Base-by-base conservation (phyloP, 225 moss, liverwort and hornwort species). In the Thuidium tamariscinum region DNA sequence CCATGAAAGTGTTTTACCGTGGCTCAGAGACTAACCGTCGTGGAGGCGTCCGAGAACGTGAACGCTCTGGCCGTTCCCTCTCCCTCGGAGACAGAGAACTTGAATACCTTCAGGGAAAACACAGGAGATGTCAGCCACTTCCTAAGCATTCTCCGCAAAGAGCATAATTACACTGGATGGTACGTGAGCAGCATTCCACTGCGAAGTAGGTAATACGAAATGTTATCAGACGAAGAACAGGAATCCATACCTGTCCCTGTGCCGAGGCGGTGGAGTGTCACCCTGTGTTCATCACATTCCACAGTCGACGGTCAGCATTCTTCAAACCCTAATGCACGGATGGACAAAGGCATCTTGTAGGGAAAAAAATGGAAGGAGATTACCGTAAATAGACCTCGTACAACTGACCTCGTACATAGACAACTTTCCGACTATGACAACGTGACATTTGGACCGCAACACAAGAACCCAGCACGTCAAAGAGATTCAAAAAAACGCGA, bases 71-170 rank as follows among this genome's bases (percentile, higher is more conserved):
- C 83, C 91, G 90, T 49, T 93, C 90, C 82, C 92, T 92, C 44
- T 94, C 93, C 80, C 94, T 89, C 16, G 97, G 96, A 80, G 97
- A 95, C 42, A 94, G 93, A 64, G 97, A 98, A 85, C 96, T 94
- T 2, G 97, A 98, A 77, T 95, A 98, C 89, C 96, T 95, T 76
- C 64, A 76, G 22, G 87, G 83, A 91, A 30, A 57, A 66, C 51
- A 39, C 83, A 66, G 25, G 65, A 82, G 46, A 87, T 44, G 46
- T 86, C 57, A 77, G 56, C 2, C 84, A 36, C 20, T 37, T 3
- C 29, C 39, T 62, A 19, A 19, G 2, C 73, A 49, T 60, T 66
- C 39, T 60, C 55, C 1, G 3, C 12, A 5, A 34, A n/a, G 26
- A 66, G 7, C 20, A 52, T 54, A 32, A 10, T 3, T 27, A 19